These are phyloP conservation scores for Lactarius trivialis DNA, from an alignment of 768 basidiomycete species.

Conservation along the genomic window DNA sequence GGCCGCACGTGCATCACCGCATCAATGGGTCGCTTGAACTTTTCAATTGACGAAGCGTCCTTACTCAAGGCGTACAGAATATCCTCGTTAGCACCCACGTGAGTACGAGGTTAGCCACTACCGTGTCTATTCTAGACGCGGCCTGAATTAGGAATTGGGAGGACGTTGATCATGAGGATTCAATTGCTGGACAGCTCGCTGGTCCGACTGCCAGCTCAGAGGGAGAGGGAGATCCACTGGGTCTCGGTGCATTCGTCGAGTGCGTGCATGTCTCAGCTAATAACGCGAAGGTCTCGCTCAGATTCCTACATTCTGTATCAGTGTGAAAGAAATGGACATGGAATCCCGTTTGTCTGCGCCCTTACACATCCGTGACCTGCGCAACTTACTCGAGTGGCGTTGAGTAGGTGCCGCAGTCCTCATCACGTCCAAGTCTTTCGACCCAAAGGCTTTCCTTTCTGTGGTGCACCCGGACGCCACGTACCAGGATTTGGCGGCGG, in stretches of 20 bases:
- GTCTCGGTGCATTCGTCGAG: slow-evolving; percentile 61
- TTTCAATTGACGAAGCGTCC: slow-evolving; percentile 72
- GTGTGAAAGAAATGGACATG: slow-evolving; percentile 62
- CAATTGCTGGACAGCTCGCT: slow-evolving; percentile 61
- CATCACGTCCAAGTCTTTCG: slow-evolving; percentile 90
- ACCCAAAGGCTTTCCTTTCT: slow-evolving; percentile 90
- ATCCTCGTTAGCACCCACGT: slow-evolving; percentile 71
- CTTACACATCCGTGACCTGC: background rate
- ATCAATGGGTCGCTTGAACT: slow-evolving; percentile 54
- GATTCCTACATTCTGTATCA: slow-evolving; percentile 26
- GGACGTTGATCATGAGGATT: slow-evolving; percentile 81
- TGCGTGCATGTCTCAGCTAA: slow-evolving; percentile 31
- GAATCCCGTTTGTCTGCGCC: slow-evolving; percentile 58
- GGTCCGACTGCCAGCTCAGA: slow-evolving; percentile 44
- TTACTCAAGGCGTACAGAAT: slow-evolving; percentile 87
- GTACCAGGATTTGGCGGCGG: slow-evolving; percentile 81
- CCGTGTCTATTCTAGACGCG: background rate
- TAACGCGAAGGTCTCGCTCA: background rate
- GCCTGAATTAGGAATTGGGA: slow-evolving; percentile 73
- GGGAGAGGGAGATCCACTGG: slow-evolving; percentile 68
- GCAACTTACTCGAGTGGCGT: slow-evolving; percentile 11
- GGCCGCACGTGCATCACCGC: background rate
- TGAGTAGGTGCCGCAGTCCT: slow-evolving; percentile 67
- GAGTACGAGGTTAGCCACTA: slow-evolving; percentile 23
- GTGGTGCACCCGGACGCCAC: slow-evolving; percentile 91